Evolutionary conservation across 768 basidiomycete species (phyloP).

Genomic region (Boletus fagicola): DNA sequence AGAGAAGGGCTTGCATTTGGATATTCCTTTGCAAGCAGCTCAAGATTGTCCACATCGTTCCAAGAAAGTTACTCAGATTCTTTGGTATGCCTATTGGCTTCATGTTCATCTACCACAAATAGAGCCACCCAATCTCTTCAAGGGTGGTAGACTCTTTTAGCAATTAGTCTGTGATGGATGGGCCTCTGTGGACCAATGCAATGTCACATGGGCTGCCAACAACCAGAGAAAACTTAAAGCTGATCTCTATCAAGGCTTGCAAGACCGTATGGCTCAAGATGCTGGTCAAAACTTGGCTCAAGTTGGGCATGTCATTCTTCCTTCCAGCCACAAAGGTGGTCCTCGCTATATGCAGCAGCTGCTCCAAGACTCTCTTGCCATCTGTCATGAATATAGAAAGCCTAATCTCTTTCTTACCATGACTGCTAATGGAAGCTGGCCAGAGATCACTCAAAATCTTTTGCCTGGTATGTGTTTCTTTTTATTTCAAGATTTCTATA

Average conservation of each 20-base stretch:
- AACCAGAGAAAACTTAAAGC: no score
- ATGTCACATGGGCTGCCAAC: no score
- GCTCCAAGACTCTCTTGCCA: constrained; percentile 48
- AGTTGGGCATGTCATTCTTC: no score
- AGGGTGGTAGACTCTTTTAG: no score
- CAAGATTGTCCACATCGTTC: background rate
- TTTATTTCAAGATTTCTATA: background rate
- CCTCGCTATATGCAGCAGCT: no score
- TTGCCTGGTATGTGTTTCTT: constrained; percentile 26
- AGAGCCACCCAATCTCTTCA: constrained; percentile 28
- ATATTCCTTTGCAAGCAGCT: constrained; percentile 12
- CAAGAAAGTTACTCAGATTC: constrained; percentile 30
- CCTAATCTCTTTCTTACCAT: constrained; percentile 51
- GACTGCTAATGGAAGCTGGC: constrained; percentile 52
- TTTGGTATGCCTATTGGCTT: constrained; percentile 35
- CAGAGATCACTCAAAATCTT: constrained; percentile 40
- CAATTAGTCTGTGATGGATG: no score
- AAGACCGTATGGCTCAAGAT: no score
- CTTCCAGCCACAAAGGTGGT: no score
- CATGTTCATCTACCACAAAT: constrained; percentile 12
- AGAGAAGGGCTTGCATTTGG: constrained; percentile 37
- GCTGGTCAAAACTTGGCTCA: no score
- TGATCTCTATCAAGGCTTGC: no score
- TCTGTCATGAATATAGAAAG: constrained; percentile 36
- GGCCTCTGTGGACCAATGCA: no score